Conservation (phyloP, 1,284 basidiomycete species). For the Austroboletus sp. region DNA sequence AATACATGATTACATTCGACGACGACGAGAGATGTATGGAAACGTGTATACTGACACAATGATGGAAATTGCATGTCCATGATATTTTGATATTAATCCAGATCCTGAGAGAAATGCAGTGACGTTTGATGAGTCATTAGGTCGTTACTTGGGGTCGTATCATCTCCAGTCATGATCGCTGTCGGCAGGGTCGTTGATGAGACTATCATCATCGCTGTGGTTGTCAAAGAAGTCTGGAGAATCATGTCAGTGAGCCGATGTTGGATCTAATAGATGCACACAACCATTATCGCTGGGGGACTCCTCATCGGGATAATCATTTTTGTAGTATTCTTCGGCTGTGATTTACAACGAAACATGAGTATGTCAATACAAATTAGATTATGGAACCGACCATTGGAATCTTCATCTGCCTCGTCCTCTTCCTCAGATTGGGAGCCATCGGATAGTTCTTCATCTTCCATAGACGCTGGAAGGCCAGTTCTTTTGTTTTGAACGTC, state of each 20-base stretch:
- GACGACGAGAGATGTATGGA: conserved; percentile 8
- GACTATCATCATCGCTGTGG: conserved; percentile 21
- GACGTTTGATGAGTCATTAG: conserved; percentile 12
- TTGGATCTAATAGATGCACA: conserved; percentile 14
- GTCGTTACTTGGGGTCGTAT: conserved; percentile 7
- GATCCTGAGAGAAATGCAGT: conserved; percentile 17
- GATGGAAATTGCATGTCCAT: conserved; percentile 14
- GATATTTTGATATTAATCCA: conserved; percentile 20
- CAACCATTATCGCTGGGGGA: conserved; percentile 43
- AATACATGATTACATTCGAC: conserved; percentile 2
- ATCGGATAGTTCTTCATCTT: conserved; percentile 42
- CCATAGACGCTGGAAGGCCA: conserved; percentile 52
- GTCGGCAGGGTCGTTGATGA: conserved; percentile 15
- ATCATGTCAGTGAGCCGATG: conserved; percentile 3
- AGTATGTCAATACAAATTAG: neutral
- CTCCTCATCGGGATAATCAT: conserved; percentile 74
- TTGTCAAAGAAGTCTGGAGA: conserved; percentile 26
- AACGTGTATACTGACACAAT: conserved; percentile 17
- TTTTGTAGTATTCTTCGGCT: conserved; percentile 77
- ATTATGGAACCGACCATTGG: conserved; percentile 50
- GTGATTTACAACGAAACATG: conserved; percentile 2
- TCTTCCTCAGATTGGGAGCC: conserved; percentile 57
- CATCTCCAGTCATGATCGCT: conserved; percentile 29
- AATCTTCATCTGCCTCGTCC: conserved; percentile 75
- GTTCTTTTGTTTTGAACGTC: conserved; percentile 43